Evolutionary conservation across 2,329 filamentous ascomycete genomes (phyloP).

Genomic region (Alternaria sp.): DNA sequence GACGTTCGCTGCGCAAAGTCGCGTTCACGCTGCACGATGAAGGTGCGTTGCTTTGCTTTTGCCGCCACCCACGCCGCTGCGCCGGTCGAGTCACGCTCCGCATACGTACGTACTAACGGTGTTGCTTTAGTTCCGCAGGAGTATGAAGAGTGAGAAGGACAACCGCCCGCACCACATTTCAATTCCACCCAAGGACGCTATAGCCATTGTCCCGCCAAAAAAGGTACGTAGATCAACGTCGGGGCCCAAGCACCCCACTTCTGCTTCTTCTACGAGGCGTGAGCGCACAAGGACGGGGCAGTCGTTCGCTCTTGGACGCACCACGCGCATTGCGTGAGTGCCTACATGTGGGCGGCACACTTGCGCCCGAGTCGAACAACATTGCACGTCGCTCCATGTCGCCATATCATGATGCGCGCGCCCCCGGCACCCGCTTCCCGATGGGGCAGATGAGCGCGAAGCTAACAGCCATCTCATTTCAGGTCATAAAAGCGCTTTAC

Average conservation of each 20-base stretch:
- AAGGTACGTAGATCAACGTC: conserved; percentile 67
- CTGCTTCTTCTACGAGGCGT: conserved; percentile 1
- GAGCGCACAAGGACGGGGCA: background rate
- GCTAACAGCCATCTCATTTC: conserved; percentile 38
- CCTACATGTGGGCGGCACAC: conserved; percentile 1
- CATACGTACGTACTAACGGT: conserved; percentile 38
- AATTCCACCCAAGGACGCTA: conserved; percentile 83
- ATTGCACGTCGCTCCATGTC: conserved; percentile 1
- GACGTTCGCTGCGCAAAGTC: conserved; percentile 21
- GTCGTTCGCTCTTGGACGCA: background rate
- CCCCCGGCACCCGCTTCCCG: conserved; percentile 23
- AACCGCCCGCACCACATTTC: conserved; percentile 76
- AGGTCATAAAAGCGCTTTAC: conserved; percentile 98
- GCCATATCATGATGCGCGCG: conserved; percentile 15
- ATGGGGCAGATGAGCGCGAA: conserved; percentile 33
- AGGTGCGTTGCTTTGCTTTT: conserved; percentile 23
- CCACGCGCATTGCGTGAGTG: conserved; percentile 5
- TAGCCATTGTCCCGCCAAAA: conserved; percentile 90
- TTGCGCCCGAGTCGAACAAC: background rate
- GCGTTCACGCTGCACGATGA: conserved; percentile 28
- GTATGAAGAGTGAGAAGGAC: conserved; percentile 88
- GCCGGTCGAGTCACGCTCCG: conserved; percentile 30
- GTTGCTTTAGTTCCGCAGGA: conserved; percentile 71
- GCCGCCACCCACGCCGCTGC: conserved; percentile 15
- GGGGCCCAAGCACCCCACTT: conserved; percentile 1